Conservation (phyloP, 345 rosid genomes). For the Mercurialis annua region DNA sequence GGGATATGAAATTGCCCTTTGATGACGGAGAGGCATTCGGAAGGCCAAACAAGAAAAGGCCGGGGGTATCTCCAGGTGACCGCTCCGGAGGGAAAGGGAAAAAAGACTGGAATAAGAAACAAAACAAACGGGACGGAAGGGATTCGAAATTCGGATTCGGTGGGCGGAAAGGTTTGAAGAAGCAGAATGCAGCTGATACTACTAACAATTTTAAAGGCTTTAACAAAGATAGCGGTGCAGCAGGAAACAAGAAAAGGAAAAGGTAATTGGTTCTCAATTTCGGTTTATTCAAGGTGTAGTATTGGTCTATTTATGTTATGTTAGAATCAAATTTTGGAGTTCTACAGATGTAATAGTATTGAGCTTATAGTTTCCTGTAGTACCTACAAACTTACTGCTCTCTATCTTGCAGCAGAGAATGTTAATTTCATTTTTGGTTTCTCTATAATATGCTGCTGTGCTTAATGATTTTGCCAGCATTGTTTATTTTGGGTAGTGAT, state of each 20-base stretch:
- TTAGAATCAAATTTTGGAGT: background rate
- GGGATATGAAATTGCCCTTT: conserved; percentile 55
- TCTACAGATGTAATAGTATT: background rate
- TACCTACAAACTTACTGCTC: background rate
- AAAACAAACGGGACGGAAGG: conserved; percentile 36
- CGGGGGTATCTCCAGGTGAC: conserved; percentile 60
- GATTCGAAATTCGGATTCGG: conserved; percentile 67
- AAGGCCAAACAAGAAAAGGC: conserved; percentile 62
- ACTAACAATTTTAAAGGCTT: conserved; percentile 34
- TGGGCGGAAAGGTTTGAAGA: conserved; percentile 55
- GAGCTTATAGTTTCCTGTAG: background rate
- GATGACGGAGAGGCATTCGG: conserved; percentile 55
- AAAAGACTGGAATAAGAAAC: conserved; percentile 20
- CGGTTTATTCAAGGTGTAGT: background rate
- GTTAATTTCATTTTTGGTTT: background rate
- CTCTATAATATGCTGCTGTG: background rate
- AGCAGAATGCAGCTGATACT: conserved; percentile 64
- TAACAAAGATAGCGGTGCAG: conserved; percentile 30
- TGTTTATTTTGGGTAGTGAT: background rate
- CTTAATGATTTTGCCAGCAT: conserved; percentile 1
- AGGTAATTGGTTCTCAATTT: conserved; percentile 30
- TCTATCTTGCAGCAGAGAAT: background rate
- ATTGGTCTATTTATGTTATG: background rate
- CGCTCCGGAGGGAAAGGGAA: conserved; percentile 62
- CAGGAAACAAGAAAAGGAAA: conserved; percentile 60